Percentiles rank a stretch among this genome's conserved stretches.
phyloP scores from a whole-genome alignment of 371 early-diverging fungal genomes.

The Mortierella sp. region DNA sequence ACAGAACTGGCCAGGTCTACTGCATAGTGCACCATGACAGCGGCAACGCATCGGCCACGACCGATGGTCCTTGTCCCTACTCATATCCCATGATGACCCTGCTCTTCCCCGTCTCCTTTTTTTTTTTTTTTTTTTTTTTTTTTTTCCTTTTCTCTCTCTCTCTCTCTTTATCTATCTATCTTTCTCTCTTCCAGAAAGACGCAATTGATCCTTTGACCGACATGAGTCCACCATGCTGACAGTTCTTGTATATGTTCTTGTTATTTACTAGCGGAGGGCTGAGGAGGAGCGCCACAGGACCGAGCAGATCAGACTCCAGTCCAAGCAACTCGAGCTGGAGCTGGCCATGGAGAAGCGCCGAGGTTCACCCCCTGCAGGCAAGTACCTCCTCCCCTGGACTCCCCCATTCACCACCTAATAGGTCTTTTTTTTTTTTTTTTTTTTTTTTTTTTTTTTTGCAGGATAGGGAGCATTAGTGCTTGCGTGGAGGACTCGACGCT shows the following conservation, averaged over 20 bases:
- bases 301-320: conserved; percentile 27
- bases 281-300: conserved; percentile 34
- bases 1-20: background rate
- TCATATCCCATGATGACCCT: no score
- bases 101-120: background rate
- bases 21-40: background rate
- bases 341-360: conserved; percentile 16
- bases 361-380: conserved; percentile 16
- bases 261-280: conserved; percentile 13
- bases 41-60: no score
- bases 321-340: conserved; percentile 30
- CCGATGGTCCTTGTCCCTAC: no score
- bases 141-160: background rate
- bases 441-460: background rate
- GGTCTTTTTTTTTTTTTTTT: background rate
- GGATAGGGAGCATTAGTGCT: no score
- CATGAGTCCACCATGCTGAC: no score
- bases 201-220: no score
- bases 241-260: background rate
- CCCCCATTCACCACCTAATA: no score
- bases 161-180: background rate
- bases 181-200: background rate
- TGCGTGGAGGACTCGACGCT: no score
- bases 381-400: background rate
- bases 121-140: background rate